These are phyloP conservation scores for Aquilaria malaccensis DNA, from an alignment of 345 rosid genomes.

Conservation along the genomic window DNA sequence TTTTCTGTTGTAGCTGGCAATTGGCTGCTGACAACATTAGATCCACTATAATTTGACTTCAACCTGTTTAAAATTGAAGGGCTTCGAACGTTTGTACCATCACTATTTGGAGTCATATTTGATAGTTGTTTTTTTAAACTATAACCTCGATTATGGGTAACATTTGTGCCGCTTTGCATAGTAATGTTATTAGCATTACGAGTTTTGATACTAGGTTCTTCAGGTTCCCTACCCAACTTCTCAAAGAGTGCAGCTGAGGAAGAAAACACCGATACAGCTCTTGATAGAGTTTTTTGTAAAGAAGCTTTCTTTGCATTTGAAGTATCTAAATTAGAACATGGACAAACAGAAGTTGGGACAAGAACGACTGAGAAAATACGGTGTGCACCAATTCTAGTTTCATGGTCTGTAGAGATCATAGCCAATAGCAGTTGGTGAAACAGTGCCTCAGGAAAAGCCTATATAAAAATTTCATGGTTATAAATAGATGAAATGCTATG, in stretches of 20 bases:
- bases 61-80: conserved; percentile 40
- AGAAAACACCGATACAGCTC: conserved; percentile 66
- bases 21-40: conserved; percentile 25
- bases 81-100: conserved; percentile 22
- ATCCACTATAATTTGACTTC: conserved; percentile 47
- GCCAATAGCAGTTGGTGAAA: conserved; percentile 64
- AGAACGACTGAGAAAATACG: conserved; percentile 63
- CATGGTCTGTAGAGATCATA: conserved; percentile 58
- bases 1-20: conserved; percentile 19
- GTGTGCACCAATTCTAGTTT: conserved; percentile 65
- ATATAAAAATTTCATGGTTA: conserved; percentile 4
- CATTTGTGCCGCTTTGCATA: conserved; percentile 32
- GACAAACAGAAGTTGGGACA: conserved; percentile 64
- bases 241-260: conserved; percentile 68
- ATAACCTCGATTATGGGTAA: conserved; percentile 27
- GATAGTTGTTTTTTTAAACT: conserved; percentile 12
- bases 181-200: conserved; percentile 30
- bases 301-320: conserved; percentile 27
- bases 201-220: conserved; percentile 10
- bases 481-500: background rate
- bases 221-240: conserved; percentile 37
- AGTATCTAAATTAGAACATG: conserved; percentile 22
- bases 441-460: conserved; percentile 72
- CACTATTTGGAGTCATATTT: conserved; percentile 10
- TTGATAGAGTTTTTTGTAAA: conserved; percentile 57